Evolutionary conservation across 2,329 filamentous ascomycete species (phyloP), one percentile per base, ranked within the genome.

Genomic region (Ceratocystis destructans): DNA sequence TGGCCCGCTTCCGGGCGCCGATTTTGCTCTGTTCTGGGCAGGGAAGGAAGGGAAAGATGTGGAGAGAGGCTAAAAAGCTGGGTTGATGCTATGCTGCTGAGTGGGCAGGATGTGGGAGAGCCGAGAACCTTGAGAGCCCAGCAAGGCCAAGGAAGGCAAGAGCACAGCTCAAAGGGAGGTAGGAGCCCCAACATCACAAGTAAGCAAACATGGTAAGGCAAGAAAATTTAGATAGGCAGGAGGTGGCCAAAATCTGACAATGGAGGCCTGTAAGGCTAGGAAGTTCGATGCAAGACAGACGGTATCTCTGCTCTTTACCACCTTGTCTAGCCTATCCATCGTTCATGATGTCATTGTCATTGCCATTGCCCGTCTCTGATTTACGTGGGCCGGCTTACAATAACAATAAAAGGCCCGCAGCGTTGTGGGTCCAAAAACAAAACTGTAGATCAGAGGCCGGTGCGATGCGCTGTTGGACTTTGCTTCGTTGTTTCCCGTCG

Each of bases 131-230:
- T 59, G 55, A 37, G 28, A 37, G 28, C 55, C 53, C 25, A 37
- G 55, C 12, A 33, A 17, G 37, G 12, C 55, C 55, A 59, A 33
- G 55, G 25, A 59, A 59, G 55, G 55, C 55, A 59, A n/a, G 55
- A 59, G 55, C 55, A 59, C 55, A 12, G 55, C 33, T 59, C 55
- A 33, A 37, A 59, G 25, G 55, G 55, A 59, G 55, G 55, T 37
- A 59, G 55, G 55, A 59, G n/a, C 55, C 28, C 28, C 48, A 22
- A 15, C 53, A 33, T 57, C 53, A 31, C 25, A 57, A 28, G 28
- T n/a, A 50, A 33, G 28, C 28, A 59, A 31, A 20, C 28, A 59
- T 28, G 33, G 12, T 12, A 33, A 59, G 55, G 15, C 55, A 59
- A 15, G 55, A 17, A 37, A 17, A 8, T 5, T 22, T 5, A 10